Evolutionary conservation across 768 basidiomycete genomes (phyloP), one percentile per base, ranked within the genome.

Genomic region (Xerocomellus intermedius): DNA sequence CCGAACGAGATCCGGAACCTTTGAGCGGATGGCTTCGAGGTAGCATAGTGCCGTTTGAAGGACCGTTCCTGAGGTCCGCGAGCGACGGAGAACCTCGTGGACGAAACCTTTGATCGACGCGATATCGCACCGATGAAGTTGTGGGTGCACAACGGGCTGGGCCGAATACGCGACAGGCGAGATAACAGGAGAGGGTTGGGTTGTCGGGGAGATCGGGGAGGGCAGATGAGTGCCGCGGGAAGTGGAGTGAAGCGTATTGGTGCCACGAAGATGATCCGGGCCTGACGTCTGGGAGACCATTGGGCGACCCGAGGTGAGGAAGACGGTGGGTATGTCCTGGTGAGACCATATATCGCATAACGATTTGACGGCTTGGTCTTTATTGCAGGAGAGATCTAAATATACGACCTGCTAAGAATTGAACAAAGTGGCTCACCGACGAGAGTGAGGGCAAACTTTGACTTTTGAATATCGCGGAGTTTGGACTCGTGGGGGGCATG

Each of bases 11-110:
- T 85, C 83, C 1, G 88, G 84, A 13, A 94, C 73, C 67, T 82
- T 86, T 26, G 75, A 66, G 6, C 90, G 85, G n/a, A 92, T 79
- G 5, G 88, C 91, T 69, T 93, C 91, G 13, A 95, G 75, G 66
- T 94, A 95, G 67, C 93, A 92, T 0, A 93, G 73, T 0, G 94
- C 93, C 0, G 91, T 89, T 67, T 95, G 92, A 8, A 96, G 78
- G 4, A 93, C 89, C 42, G 80, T 83, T 41, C 86, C 89, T 5
- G 90, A 89, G 0, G 92, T 94, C 44, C 90, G 82, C 13, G 91
- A 94, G 36, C 94, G 87, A 48, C 90, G 82, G 14, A 96, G 79
- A 8, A 94, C 89, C 72, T 96, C 92, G 66, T 91, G 88, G 28
- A 96, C 90, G 63, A 96, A 96, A 5, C 80, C 77, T 59, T 82